A percentile compares a stretch with the other conserved stretches of the same genome.
These are phyloP conservation scores for Boechera retrofracta DNA, from an alignment of 345 rosid species.

Conservation along the genomic window DNA sequence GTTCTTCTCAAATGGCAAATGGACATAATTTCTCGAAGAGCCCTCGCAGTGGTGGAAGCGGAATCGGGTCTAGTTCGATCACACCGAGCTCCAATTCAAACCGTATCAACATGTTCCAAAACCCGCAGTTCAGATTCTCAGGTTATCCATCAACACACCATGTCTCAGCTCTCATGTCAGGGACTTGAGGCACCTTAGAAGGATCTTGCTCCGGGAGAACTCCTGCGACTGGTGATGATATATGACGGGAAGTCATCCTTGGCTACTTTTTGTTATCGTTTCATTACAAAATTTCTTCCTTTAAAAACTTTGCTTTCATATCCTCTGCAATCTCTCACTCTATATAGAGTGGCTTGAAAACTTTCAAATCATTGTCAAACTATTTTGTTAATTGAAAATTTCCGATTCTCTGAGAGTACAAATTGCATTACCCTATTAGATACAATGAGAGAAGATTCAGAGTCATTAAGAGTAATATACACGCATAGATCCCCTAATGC, in stretches of 20 bases:
- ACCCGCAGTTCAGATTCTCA: slow-evolving; percentile 38
- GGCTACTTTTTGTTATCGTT: slow-evolving; percentile 55
- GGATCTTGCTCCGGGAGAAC: slow-evolving; percentile 1
- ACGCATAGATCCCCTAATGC: slow-evolving; percentile 63
- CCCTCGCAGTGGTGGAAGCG: slow-evolving; percentile 41
- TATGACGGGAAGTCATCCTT: slow-evolving; percentile 86
- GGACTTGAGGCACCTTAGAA: slow-evolving; percentile 31
- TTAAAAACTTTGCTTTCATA: slow-evolving; percentile 24
- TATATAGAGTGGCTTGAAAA: slow-evolving; percentile 13
- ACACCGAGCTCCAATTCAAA: slow-evolving; percentile 35
- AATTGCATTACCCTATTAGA: slow-evolving; percentile 26
- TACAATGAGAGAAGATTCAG: background rate
- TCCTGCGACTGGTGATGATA: background rate
- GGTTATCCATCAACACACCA: slow-evolving; percentile 42
- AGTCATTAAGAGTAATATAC: slow-evolving; percentile 58
- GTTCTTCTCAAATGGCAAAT: slow-evolving; percentile 45
- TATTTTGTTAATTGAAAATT: slow-evolving; percentile 18
- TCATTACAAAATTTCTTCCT: slow-evolving; percentile 28
- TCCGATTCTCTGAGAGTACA: slow-evolving; percentile 16
- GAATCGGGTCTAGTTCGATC: slow-evolving; percentile 51
- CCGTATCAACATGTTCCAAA: slow-evolving; percentile 43
- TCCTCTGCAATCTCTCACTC: slow-evolving; percentile 9
- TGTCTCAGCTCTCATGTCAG: slow-evolving; percentile 50
- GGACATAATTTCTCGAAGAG: slow-evolving; percentile 17
- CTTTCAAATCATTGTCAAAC: slow-evolving; percentile 32